Evolutionary conservation across 2,329 filamentous ascomycete species (phyloP).

Genomic region (Ramularia endophylla): DNA sequence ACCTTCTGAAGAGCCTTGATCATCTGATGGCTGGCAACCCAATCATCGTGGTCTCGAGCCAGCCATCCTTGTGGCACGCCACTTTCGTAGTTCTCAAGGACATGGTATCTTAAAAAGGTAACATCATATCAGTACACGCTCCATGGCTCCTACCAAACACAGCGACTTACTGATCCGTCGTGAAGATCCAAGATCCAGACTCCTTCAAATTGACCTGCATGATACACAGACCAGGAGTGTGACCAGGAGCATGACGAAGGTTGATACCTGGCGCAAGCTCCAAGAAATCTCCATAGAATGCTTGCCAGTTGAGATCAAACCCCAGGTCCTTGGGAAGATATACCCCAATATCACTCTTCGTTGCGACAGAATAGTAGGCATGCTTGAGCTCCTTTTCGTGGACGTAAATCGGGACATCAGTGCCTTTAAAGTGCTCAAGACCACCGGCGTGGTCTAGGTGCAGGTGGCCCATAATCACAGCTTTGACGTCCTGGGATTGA

Average conservation of each 20-base stretch:
- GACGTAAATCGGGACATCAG: constrained; percentile 32
- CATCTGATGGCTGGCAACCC: constrained; percentile 26
- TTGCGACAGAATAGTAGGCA: constrained; percentile 34
- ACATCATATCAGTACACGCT: constrained; percentile 11
- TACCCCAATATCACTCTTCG: constrained; percentile 29
- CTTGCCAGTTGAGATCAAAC: constrained; percentile 34
- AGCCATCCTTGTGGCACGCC: constrained; percentile 34
- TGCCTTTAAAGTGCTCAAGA: constrained; percentile 31
- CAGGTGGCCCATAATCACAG: constrained; percentile 34
- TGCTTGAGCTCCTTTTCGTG: constrained; percentile 35
- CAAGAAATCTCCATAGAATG: constrained; percentile 29
- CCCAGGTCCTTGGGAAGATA: constrained; percentile 32
- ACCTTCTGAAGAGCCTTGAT: constrained; percentile 18
- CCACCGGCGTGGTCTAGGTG: constrained; percentile 35
- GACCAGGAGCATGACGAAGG: constrained; percentile 31
- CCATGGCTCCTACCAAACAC: too few species aligned
- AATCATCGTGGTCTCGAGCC: constrained; percentile 32
- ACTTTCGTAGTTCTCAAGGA: constrained; percentile 32
- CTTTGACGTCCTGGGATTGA: constrained; percentile 34
- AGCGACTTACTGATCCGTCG: constrained; percentile 35
- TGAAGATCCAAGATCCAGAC: constrained; percentile 34
- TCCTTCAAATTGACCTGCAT: constrained; percentile 34
- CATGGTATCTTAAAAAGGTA: constrained; percentile 24
- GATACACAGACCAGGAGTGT: constrained; percentile 31
- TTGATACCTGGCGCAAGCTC: constrained; percentile 32